Base-by-base conservation (phyloP, 2,329 filamentous ascomycete species). In the Aspergillus sp. region DNA sequence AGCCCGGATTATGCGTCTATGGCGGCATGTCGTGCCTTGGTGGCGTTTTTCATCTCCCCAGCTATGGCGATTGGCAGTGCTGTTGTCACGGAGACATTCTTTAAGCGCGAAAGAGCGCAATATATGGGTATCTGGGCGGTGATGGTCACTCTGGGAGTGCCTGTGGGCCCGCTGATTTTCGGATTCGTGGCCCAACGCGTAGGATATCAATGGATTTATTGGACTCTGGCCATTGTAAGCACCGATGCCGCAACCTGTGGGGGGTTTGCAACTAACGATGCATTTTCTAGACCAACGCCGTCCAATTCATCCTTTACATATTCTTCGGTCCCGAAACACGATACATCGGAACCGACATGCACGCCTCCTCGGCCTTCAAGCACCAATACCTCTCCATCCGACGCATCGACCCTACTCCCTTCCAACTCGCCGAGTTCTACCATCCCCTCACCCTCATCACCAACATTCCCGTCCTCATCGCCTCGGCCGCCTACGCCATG, bases 141-240 rank as follows among this genome's bases (percentile, higher is more conserved):
- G 28, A 78, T 83, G 70, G 73, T 82, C 2, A 83, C 81, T 0
- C 62, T 83, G 13, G 81, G 81, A 23, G 76, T 79, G 5, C 80
- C 81, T 1, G 63, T 76, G 21, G 68, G 69, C 1, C 71, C 72
- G 0, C 69, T 74, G 23, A 62, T 75, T 4, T 70, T 74, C 23
- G 72, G 72, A 1, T 74, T 73, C 30, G 82, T 85, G 0, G 79
- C 80, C 0, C 72, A 81, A 58, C 77, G 81, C 12, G 79, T 81
- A 6, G 81, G 81, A 0, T 87, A 84, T 55, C 76, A 81, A 2
- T 86, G 84, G 84, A 84, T 86, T 25, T 87, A 83, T 69, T 86
- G 80, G 78, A 78, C 80, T 13, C 71, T 86, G 13, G 82, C 82
- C 2, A 85, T 86, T 45, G 79, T 83, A 50, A 51, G 67, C 55